Base-by-base conservation (phyloP, 228 moss, liverwort and hornwort genomes). In the Sphagnum fallax region DNA sequence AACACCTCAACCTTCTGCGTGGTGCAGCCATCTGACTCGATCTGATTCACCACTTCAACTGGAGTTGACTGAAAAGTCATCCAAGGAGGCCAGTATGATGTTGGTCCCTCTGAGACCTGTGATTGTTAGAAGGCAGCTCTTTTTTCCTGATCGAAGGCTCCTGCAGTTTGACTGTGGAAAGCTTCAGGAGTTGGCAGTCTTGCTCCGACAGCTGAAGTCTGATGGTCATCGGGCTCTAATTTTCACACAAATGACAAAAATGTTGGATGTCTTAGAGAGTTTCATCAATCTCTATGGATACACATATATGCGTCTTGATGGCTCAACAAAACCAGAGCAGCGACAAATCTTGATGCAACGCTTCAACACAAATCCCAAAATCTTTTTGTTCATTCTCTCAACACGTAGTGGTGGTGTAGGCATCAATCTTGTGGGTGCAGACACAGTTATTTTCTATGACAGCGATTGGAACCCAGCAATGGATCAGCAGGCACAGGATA, bases 391-490 rank as follows among this genome's bases (percentile, higher is more conserved):
- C 75, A 97, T 97, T 48, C 63, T 97, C 78, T 97, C 97, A 61
- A 97, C 97, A 65, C 86, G 97, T 5, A 93, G 93, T 79, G 97
- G 97, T 12, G 97, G 97, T 62, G 93, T 97, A 65, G 93, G 97
- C 52, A 93, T 97, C 71, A 97, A 97, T 64, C 76, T 97, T 70
- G 91, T 93, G 48, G 97, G 93, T 65, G 97, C 97, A 18, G 97
- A 97, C 71, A 97, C 97, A 5, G 97, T 97, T 68, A 97, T 97
- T 53, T 97, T 97, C 75, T 97, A 97, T 72, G 97, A 97, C 70
- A 97, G 97, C 78, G 97, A 97, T 51, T 97, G 97, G 97, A 97
- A 97, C 75, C 97, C 97, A 61, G 93, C 97, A 51, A 97, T 97
- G 97, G 97, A 97, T 76, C 78, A 88, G 71, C 97, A 97, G 70